These are phyloP conservation scores for Tolypocladium guangdongense DNA, from an alignment of 2,329 filamentous ascomycete genomes.

Conservation along the genomic window DNA sequence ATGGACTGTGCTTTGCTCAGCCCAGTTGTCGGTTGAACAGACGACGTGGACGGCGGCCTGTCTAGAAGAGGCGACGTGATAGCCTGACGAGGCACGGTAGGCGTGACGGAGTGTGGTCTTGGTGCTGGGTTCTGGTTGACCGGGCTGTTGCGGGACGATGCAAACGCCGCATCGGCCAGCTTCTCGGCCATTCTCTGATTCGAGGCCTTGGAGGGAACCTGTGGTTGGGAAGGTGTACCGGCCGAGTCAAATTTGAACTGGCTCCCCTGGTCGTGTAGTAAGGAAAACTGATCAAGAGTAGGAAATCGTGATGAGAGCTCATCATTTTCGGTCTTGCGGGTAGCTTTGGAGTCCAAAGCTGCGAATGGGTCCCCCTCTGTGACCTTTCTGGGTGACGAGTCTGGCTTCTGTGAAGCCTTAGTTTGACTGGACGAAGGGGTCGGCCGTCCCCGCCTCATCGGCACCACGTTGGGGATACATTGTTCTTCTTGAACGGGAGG, in stretches of 20 bases:
- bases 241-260: slow-evolving; percentile 73
- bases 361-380: slow-evolving; percentile 77
- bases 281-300: slow-evolving; percentile 82
- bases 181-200: slow-evolving; percentile 62
- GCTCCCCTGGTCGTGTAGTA: slow-evolving; percentile 72
- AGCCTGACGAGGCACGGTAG: slow-evolving; percentile 12
- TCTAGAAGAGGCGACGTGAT: slow-evolving; percentile 15
- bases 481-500: slow-evolving; percentile 61
- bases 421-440: slow-evolving; percentile 26
- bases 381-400: slow-evolving; percentile 53
- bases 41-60: slow-evolving; percentile 23
- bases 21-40: slow-evolving; percentile 38
- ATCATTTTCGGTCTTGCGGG: slow-evolving; percentile 46
- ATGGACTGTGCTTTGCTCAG: slow-evolving; percentile 45
- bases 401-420: slow-evolving; percentile 36
- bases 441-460: slow-evolving; percentile 79
- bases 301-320: slow-evolving; percentile 82
- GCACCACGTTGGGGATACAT: slow-evolving; percentile 76
- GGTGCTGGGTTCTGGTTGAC: slow-evolving; percentile 10
- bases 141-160: slow-evolving; percentile 24
- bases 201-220: slow-evolving; percentile 36
- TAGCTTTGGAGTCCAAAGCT: slow-evolving; percentile 59
- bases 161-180: slow-evolving; percentile 78
- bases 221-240: slow-evolving; percentile 34
- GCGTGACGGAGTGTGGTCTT: slow-evolving; percentile 20